Base-by-base conservation (phyloP, 345 rosid species). In the Raphanus raphanistrum region DNA sequence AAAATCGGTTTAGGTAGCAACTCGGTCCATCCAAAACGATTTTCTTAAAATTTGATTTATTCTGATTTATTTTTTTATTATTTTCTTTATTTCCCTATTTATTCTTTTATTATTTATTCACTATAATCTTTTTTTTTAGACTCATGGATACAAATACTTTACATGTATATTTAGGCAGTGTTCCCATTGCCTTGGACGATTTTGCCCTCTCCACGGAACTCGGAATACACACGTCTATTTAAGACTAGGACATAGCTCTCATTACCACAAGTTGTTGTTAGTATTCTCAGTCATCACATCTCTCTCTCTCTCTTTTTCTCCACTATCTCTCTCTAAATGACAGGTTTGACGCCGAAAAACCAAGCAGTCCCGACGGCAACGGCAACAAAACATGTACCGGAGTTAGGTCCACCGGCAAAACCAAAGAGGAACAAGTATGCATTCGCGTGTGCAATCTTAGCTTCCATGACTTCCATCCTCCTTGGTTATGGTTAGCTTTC, bases 341-440 rank as follows among this genome's bases (percentile, higher is more conserved):
- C 73, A 31, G 64, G 50, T 5, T n/a, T 5, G 2, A 27, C 60
- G 62, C 54, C 76, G 74, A 79, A 62, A 62, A 78, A 77, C 71
- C 61, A 55, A 76, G 16, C 72, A 68, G 68, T 41, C 28, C 52
- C 70, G 6, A 57, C 41, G 54, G 41, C 59, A 64, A 62, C 12
- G 13, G 25, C 27, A 70, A 17, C 29, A 5, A 84, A 79, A 69
- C 63, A 73, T 13, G 68, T 85, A 4, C 64, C 80, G 28, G 95
- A 86, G 76, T 83, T 86, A 48, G 87, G 80, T 41, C 73, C 86
- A 8, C 82, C 84, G 2, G 76, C 31, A 52, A 92, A 84, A 76
- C 89, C 91, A n/a, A 87, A 84, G 45, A 82, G 83, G 68, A 92
- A 92, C 72, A 89, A 75, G 59, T 92, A 54, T 80, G 90, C 91